Percentiles rank a stretch among this genome's conserved stretches.
phyloP scores from a whole-genome alignment of 2,329 filamentous ascomycete genomes.

The Geosmithia putterillii region DNA sequence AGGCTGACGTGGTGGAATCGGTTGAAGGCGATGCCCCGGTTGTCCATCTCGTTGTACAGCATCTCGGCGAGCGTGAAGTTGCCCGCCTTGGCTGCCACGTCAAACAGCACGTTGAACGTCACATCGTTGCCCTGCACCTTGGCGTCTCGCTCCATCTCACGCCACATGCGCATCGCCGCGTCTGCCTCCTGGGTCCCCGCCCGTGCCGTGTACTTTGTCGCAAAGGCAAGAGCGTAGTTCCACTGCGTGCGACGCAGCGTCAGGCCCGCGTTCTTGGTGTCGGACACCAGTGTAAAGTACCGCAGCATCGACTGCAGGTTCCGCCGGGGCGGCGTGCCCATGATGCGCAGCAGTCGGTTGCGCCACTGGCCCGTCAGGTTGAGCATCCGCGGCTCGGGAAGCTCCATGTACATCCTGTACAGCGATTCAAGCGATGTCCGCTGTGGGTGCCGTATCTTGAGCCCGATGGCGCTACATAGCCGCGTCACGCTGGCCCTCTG shows the following conservation, averaged over 20 bases:
- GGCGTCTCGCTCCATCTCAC: conserved; percentile 71
- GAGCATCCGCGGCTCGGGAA: conserved; percentile 40
- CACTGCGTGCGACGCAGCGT: conserved; percentile 59
- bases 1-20: conserved; percentile 72
- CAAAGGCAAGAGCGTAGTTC: conserved; percentile 74
- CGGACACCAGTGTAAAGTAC: conserved; percentile 73
- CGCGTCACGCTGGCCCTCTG: conserved; percentile 20
- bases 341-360: conserved; percentile 51
- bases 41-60: conserved; percentile 69
- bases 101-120: conserved; percentile 91
- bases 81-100: conserved; percentile 73
- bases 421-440: conserved; percentile 28
- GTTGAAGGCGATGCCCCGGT: conserved; percentile 54
- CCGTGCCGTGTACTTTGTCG: conserved; percentile 55
- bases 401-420: conserved; percentile 33
- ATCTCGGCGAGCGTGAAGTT: conserved; percentile 78
- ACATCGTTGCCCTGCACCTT: conserved; percentile 55
- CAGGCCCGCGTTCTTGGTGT: conserved; percentile 65
- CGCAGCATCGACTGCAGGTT: conserved; percentile 56
- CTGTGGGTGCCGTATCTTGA: conserved; percentile 27
- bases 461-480: conserved; percentile 26
- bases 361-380: conserved; percentile 39
- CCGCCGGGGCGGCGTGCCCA: conserved; percentile 51
- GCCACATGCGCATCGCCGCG: conserved; percentile 67
- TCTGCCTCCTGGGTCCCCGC: conserved; percentile 44